phyloP scores from a whole-genome alignment of 805 yeast genomes.

The Tetrapisispora arboricola region DNA sequence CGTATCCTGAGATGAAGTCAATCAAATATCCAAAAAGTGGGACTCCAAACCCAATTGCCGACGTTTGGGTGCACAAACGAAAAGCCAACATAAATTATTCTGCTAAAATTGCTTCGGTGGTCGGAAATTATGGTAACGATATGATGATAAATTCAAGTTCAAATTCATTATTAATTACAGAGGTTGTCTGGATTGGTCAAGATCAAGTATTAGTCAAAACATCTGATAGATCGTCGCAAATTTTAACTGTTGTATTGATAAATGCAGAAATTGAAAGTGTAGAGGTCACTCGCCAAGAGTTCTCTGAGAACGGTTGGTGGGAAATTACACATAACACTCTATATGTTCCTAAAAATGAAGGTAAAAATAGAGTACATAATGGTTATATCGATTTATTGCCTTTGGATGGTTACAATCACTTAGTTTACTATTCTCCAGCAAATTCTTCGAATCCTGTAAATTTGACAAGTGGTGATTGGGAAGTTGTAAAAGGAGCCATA shows the following conservation, averaged over 20 bases:
- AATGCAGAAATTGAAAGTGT: conserved; percentile 34
- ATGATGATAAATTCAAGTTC: conserved; percentile 9
- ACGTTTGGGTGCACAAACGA: conserved; percentile 38
- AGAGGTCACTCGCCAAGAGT: conserved; percentile 38
- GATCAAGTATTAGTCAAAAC: conserved; percentile 42
- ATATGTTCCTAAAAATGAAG: conserved; percentile 42
- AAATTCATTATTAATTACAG: conserved; percentile 46
- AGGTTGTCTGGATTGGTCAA: conserved; percentile 60
- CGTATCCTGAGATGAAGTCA: conserved; percentile 49
- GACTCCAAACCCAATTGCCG: conserved; percentile 57
- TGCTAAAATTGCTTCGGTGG: conserved; percentile 29
- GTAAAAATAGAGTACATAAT: conserved; percentile 36
- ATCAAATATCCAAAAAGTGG: conserved; percentile 86
- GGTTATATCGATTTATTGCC: conserved; percentile 79
- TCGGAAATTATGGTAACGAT: conserved; percentile 20
- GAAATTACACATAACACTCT: conserved; percentile 59
- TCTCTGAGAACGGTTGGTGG: conserved; percentile 57
- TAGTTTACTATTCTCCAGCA: conserved; percentile 77
- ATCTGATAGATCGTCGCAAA: conserved; percentile 58
- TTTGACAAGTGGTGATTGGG: conserved; percentile 79
- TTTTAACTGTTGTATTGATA: conserved; percentile 46
- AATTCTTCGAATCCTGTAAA: conserved; percentile 41
- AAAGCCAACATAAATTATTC: conserved; percentile 25
- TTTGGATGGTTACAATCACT: conserved; percentile 54
- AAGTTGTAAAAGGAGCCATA: conserved; percentile 67